A percentile compares a stretch with the other conserved stretches of the same genome.
Conservation (phyloP, 1,284 basidiomycete genomes). For the Cryptococcus sp. region DNA sequence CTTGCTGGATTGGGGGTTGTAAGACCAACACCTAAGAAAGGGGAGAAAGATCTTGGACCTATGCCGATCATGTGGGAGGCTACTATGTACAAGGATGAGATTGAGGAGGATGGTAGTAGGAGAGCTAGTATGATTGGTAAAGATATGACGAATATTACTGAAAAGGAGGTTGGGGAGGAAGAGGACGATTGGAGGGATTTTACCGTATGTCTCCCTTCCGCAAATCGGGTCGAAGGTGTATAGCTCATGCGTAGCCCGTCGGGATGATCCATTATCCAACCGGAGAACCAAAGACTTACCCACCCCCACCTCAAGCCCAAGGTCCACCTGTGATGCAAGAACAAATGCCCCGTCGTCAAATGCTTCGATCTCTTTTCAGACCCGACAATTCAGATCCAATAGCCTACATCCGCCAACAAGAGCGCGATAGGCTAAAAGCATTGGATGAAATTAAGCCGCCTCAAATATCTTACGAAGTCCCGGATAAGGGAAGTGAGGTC, state of each 20-base stretch:
- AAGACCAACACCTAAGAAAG: constrained; percentile 8
- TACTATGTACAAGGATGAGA: constrained; percentile 25
- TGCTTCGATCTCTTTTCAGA: constrained; percentile 14
- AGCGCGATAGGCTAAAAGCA: constrained; percentile 1
- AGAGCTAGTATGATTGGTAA: not conserved
- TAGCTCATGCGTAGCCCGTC: constrained; percentile 9
- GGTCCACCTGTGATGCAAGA: constrained; percentile 1
- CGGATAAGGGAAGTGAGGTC: constrained; percentile 23
- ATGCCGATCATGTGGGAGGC: constrained; percentile 41
- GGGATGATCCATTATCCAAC: constrained; percentile 13
- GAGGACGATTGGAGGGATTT: constrained; percentile 18
- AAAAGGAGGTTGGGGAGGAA: not conserved
- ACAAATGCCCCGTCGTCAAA: constrained; percentile 5
- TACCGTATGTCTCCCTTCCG: constrained; percentile 12
- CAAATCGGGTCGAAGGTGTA: constrained; percentile 7
- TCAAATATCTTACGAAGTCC: constrained; percentile 11
- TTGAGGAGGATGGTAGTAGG: constrained; percentile 1
- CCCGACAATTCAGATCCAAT: constrained; percentile 5
- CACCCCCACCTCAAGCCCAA: not conserved
- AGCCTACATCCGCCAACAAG: not conserved
- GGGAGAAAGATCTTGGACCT: constrained; percentile 27
- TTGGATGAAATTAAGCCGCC: not conserved
- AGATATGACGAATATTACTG: not conserved
- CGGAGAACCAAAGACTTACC: not conserved
- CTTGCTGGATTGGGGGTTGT: constrained; percentile 20